Conservation (phyloP, 2,329 filamentous ascomycete genomes). For the Fonsecaea erecta region DNA sequence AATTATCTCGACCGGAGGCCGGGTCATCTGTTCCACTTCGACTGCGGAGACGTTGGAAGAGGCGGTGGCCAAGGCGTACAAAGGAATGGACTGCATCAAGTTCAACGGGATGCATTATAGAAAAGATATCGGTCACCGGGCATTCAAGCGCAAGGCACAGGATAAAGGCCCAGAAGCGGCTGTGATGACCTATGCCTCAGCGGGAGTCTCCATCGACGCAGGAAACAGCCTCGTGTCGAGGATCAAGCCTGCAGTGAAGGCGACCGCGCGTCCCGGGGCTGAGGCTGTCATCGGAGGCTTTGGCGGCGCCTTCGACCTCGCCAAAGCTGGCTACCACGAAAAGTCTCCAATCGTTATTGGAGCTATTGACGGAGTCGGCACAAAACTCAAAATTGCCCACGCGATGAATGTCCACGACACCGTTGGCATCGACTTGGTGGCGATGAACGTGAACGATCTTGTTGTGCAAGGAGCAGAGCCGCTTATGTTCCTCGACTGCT, state of each 20-base stretch:
- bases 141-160: slow-evolving; percentile 43
- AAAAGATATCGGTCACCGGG: slow-evolving; percentile 85
- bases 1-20: slow-evolving; percentile 79
- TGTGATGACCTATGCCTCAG: slow-evolving; percentile 82
- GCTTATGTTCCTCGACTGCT: slow-evolving; percentile 97
- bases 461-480: slow-evolving; percentile 95
- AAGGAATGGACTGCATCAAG: slow-evolving; percentile 75
- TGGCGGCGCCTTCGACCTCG: slow-evolving; percentile 81
- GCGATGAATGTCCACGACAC: slow-evolving; percentile 87
- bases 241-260: slow-evolving; percentile 88
- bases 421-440: slow-evolving; percentile 94
- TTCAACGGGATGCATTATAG: slow-evolving; percentile 91
- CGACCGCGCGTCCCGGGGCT: slow-evolving; percentile 82
- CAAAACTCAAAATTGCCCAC: slow-evolving; percentile 95
- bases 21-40: slow-evolving; percentile 91
- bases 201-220: slow-evolving; percentile 91
- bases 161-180: slow-evolving; percentile 21
- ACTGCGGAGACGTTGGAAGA: slow-evolving; percentile 75
- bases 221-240: slow-evolving; percentile 90
- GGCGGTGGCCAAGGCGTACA: slow-evolving; percentile 86
- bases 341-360: slow-evolving; percentile 82
- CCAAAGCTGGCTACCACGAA: slow-evolving; percentile 74
- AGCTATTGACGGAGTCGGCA: slow-evolving; percentile 94
- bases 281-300: slow-evolving; percentile 96
- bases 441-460: slow-evolving; percentile 98